Conservation (phyloP, 805 yeast species). For the Maudiozyma pseudohumilis region DNA sequence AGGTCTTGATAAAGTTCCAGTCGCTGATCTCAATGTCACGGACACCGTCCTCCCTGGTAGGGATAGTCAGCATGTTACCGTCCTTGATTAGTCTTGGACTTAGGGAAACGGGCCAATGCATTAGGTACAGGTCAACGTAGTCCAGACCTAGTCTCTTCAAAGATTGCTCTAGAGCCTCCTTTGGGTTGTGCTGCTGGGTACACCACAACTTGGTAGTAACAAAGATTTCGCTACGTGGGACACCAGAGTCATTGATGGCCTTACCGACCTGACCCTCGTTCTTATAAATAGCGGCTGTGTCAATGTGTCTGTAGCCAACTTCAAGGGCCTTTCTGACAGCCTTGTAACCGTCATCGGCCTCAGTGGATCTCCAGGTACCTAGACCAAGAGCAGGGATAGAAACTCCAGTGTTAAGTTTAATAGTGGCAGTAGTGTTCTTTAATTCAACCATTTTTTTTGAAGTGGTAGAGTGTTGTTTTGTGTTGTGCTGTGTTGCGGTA, state of each 20-base stretch:
- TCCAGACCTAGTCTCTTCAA: slow-evolving; percentile 56
- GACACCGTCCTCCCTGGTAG: slow-evolving; percentile 31
- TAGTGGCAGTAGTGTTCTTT: slow-evolving; percentile 13
- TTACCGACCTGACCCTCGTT: slow-evolving; percentile 59
- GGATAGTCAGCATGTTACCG: slow-evolving; percentile 26
- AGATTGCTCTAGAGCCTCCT: slow-evolving; percentile 45
- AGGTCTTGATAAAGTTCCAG: slow-evolving; percentile 45
- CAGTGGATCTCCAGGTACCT: slow-evolving; percentile 62
- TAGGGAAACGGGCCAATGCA: slow-evolving; percentile 74
- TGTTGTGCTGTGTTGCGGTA: too few species aligned
- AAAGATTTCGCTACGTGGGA: slow-evolving; percentile 55
- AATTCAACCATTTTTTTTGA: slow-evolving; percentile 10
- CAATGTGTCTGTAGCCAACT: slow-evolving; percentile 66
- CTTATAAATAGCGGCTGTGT: slow-evolving; percentile 59
- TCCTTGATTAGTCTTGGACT: slow-evolving; percentile 33
- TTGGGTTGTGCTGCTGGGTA: slow-evolving; percentile 40
- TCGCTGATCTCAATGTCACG: slow-evolving; percentile 31
- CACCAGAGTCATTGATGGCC: slow-evolving; percentile 46
- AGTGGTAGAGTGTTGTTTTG: too few species aligned
- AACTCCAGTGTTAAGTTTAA: slow-evolving; percentile 52
- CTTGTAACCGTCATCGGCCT: slow-evolving; percentile 41
- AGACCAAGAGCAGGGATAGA: slow-evolving; percentile 58
- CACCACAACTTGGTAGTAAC: slow-evolving; percentile 66
- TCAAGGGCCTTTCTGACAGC: slow-evolving; percentile 54
- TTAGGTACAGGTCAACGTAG: slow-evolving; percentile 66